phyloP scores from a whole-genome alignment of 139 green algal species.

The Bryopsis sp. region DNA sequence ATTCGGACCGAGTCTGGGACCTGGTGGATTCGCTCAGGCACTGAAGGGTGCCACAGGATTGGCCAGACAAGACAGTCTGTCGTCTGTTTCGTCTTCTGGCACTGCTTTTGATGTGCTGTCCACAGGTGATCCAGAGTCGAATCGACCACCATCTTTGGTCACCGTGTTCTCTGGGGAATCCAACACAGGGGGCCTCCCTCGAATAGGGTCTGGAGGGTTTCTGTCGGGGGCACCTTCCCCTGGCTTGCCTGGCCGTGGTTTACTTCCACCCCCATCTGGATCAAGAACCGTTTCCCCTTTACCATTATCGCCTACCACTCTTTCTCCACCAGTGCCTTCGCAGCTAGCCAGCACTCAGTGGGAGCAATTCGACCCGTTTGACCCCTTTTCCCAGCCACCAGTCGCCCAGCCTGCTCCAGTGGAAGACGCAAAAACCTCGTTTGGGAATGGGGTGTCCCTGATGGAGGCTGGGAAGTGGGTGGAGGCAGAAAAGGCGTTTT shows the following conservation, averaged over 20 bases:
- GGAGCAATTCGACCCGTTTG: not conserved
- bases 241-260: not conserved
- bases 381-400: not conserved
- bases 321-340: not conserved
- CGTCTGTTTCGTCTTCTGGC: constrained; percentile 9
- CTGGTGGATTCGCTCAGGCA: constrained; percentile 11
- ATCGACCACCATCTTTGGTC: no score
- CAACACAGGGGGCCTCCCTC: no score
- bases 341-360: not conserved
- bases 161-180: no score
- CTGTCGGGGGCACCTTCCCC: not conserved
- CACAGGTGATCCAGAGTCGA: no score
- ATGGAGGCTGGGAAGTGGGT: constrained; percentile 18
- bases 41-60: constrained; percentile 7
- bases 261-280: no score
- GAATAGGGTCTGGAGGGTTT: not conserved
- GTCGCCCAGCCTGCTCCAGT: not conserved
- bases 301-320: not conserved
- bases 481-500: constrained; percentile 8
- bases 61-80: not conserved
- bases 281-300: not conserved
- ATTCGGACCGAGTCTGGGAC: constrained; percentile 9
- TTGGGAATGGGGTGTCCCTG: not conserved
- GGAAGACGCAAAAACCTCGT: not conserved
- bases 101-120: not conserved